Percentiles rank a stretch among this genome's conserved stretches.
These are phyloP conservation scores for Fusarium napiforme DNA, from an alignment of 2,329 filamentous ascomycete genomes.

Conservation along the genomic window DNA sequence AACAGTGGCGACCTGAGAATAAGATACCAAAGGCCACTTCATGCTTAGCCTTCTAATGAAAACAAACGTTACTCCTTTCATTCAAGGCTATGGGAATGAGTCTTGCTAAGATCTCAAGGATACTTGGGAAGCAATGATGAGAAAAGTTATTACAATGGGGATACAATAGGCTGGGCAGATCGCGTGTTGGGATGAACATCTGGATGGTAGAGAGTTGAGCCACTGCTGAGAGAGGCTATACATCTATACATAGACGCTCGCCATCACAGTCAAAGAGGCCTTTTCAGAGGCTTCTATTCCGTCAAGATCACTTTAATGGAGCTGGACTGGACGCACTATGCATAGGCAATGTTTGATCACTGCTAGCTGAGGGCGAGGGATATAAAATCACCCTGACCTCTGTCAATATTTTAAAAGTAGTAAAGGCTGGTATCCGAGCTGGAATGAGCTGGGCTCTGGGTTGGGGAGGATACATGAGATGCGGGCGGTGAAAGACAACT, in stretches of 20 bases:
- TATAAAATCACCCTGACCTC: background rate
- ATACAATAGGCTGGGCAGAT: background rate
- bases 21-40: no score
- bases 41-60: no score
- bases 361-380: background rate
- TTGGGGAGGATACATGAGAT: no score
- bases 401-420: background rate
- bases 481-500: no score
- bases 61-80: no score
- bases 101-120: background rate
- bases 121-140: background rate
- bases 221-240: background rate
- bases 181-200: background rate
- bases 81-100: rapidly evolving
- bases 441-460: no score
- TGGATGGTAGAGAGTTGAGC: background rate
- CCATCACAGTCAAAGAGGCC: background rate
- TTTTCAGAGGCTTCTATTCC: background rate
- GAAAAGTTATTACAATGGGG: background rate
- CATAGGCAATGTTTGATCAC: background rate
- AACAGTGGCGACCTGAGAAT: no score
- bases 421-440: no score
- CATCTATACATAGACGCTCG: background rate
- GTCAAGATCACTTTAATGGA: background rate
- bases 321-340: background rate